These are phyloP conservation scores for Saccharomycopsis hybrid DNA, from an alignment of 1,139 yeast species.

Conservation along the genomic window DNA sequence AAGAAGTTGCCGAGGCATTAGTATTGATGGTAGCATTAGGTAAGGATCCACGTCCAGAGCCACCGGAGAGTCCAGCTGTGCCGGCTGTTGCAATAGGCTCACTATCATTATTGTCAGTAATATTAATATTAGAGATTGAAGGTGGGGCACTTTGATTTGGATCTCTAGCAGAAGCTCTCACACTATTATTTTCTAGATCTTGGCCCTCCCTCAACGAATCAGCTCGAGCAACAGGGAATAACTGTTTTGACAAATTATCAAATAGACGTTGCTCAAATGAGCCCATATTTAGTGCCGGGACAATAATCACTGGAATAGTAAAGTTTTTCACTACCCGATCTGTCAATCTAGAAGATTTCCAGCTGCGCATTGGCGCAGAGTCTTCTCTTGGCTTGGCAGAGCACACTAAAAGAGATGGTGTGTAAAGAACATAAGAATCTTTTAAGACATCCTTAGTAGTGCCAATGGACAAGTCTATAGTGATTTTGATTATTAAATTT, in stretches of 20 bases:
- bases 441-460: constrained; percentile 48
- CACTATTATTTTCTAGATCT: too few relatives aligned
- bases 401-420: constrained; percentile 56
- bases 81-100: too few relatives aligned
- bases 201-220: too few relatives aligned
- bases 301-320: constrained; percentile 64
- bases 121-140: not conserved
- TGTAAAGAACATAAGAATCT: constrained; percentile 57
- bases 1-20: not conserved
- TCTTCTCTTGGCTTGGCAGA: constrained; percentile 50
- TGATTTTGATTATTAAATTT: constrained; percentile 44
- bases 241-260: not conserved
- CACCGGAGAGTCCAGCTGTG: too few relatives aligned
- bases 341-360: constrained; percentile 55
- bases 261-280: constrained; percentile 41
- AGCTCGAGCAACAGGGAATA: not conserved
- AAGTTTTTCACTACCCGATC: constrained; percentile 58
- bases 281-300: constrained; percentile 59
- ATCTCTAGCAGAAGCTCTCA: too few relatives aligned
- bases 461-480: constrained; percentile 62
- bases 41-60: not conserved
- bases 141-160: constrained; percentile 6
- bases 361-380: constrained; percentile 48
- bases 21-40: not conserved
- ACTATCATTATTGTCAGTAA: not conserved